A percentile compares a stretch with the other conserved stretches of the same genome.
phyloP scores from a whole-genome alignment of 23 red algal genomes.

The Cyanidiococcus yangmingshanensis region DNA sequence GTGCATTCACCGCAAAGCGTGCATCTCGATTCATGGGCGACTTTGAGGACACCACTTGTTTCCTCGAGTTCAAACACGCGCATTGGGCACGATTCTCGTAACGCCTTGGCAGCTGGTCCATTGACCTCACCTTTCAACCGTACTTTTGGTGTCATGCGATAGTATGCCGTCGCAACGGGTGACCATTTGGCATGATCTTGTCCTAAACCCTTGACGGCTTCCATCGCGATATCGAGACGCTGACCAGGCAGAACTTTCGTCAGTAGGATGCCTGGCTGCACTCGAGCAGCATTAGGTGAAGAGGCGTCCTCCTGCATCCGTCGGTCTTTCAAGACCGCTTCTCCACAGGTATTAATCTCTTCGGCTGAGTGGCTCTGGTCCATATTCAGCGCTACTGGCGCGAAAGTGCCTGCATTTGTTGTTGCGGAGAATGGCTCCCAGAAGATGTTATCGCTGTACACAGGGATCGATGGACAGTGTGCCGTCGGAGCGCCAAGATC shows the following conservation, averaged over 20 bases:
- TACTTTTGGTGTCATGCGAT: conserved; percentile 48
- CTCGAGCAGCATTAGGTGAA: too few species aligned
- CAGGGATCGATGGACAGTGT: not conserved
- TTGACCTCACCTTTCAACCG: conserved; percentile 9
- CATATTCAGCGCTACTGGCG: too few species aligned
- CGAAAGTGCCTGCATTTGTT: too few species aligned
- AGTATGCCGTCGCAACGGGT: conserved; percentile 68
- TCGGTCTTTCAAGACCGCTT: too few species aligned
- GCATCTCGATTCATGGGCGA: not conserved
- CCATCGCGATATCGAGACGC: conserved; percentile 36
- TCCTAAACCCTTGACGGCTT: conserved; percentile 83
- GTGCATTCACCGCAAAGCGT: not conserved
- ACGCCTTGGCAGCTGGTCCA: not conserved
- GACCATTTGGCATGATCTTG: conserved; percentile 99
- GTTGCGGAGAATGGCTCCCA: too few species aligned
- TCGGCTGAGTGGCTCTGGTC: too few species aligned
- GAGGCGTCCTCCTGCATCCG: too few species aligned
- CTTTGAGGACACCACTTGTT: not conserved
- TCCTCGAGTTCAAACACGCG: conserved; percentile 32
- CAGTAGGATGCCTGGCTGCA: conserved; percentile 44
- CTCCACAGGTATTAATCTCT: too few species aligned
- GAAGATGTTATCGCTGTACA: conserved; percentile 11
- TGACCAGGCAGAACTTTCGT: conserved; percentile 55
- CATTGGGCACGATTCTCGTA: conserved; percentile 14
- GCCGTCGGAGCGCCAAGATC: not conserved